phyloP scores from a whole-genome alignment of 225 moss, liverwort and hornwort species.

The Neckera pumila region DNA sequence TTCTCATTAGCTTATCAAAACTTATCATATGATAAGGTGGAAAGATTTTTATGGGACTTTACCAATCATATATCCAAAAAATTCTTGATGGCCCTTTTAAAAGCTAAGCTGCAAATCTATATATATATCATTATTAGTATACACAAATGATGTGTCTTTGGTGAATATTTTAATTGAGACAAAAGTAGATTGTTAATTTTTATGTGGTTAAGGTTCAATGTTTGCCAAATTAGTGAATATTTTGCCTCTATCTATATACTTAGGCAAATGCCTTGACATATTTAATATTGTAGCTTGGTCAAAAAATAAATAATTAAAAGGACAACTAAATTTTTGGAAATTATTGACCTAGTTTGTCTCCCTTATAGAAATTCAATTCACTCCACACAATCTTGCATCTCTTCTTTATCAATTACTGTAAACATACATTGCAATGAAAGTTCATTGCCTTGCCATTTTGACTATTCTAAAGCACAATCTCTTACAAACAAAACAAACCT shows the following conservation, averaged over 20 bases:
- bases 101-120: not conserved
- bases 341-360: too few species aligned
- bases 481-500: too few species aligned
- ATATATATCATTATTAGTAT: not conserved
- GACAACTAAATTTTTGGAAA: too few species aligned
- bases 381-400: too few species aligned
- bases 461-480: too few species aligned
- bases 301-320: too few species aligned
- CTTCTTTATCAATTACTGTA: too few species aligned
- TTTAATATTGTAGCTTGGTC: too few species aligned
- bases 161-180: not conserved
- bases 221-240: not conserved
- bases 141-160: not conserved
- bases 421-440: too few species aligned
- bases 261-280: not conserved
- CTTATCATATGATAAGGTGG: not conserved
- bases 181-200: not conserved
- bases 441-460: too few species aligned
- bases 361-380: too few species aligned
- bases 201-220: not conserved
- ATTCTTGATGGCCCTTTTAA: not conserved
- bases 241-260: not conserved
- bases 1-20: not conserved
- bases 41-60: not conserved
- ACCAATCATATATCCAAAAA: not conserved